Conservation (phyloP, 768 basidiomycete genomes). For the Auricularia cornea region DNA sequence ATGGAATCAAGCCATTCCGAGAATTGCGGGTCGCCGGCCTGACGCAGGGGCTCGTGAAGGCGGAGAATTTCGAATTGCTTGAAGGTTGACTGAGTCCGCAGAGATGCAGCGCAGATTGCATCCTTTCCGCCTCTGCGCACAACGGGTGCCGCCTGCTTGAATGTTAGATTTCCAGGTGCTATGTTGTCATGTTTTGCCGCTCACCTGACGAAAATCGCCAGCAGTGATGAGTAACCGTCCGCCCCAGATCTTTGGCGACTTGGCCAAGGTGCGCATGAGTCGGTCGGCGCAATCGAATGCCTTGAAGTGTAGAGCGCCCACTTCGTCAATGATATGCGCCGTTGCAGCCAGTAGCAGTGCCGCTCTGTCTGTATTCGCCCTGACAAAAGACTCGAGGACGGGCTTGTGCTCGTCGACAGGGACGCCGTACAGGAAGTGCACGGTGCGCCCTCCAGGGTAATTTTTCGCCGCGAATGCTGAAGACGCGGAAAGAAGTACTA, state of each 20-base stretch:
- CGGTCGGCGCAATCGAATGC: background rate
- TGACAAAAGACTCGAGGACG: background rate
- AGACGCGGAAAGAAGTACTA: conserved; percentile 29
- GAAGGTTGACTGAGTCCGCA: no score
- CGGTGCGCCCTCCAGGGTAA: conserved; percentile 30
- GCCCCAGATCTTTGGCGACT: background rate
- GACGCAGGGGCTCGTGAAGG: no score
- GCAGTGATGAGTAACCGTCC: background rate
- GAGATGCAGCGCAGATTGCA: background rate
- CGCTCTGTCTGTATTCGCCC: background rate
- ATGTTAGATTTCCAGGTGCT: background rate
- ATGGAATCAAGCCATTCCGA: background rate
- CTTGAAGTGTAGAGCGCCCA: background rate
- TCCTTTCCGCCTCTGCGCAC: background rate
- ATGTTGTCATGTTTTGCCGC: background rate
- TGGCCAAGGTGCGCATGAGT: background rate
- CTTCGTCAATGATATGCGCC: background rate
- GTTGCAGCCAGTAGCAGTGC: background rate
- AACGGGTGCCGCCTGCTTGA: background rate
- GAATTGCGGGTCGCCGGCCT: background rate
- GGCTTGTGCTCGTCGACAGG: background rate
- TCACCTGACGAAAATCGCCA: background rate
- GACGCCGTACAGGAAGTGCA: conserved; percentile 24
- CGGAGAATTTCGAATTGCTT: no score
- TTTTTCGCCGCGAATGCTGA: conserved; percentile 34